Evolutionary conservation across 2,329 filamentous ascomycete species (phyloP), one percentile per base, ranked within the genome.

Genomic region (Fusarium circinatum): DNA sequence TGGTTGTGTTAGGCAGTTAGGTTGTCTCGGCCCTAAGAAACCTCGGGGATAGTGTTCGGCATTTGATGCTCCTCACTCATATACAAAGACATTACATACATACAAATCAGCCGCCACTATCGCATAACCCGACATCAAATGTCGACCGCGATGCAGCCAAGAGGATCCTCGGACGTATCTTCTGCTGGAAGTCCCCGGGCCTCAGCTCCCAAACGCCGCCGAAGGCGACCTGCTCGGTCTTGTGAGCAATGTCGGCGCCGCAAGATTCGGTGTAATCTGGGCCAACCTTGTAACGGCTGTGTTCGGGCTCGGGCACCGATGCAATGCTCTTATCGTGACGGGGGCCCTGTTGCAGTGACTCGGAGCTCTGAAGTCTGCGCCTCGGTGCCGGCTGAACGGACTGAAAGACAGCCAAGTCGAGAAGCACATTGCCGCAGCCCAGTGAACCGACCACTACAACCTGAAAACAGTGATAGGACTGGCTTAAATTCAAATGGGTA

Each of bases 181-280:
- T 64, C 65, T 9, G 22, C 39, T 44, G 42, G 48, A 10, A 73
- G 67, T 13, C 48, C 65, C 14, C 13, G 14, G 32, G 32, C 14
- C n/a, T 57, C 59, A 8, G 42, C 70, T 10, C n/a, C 63, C 22
- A 78, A 76, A 55, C 76, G 76, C 34, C 76, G 76, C 13, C 67
- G 76, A 42, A 76, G 76, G 4, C 71, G 76, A 22, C 75, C 76
- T 7, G 76, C 76, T 26, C 64, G 68, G 26, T 78, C 76, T 9
- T 78, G 76, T 36, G 76, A 78, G 56, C 76, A 78, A 51, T 78
- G 76, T 22, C 76, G 76, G 5, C 74, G 76, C 49, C 75, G 76
- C 38, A 78, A 78, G 55, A 71, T 78, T 45, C 71, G 74, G 41
- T 78, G 76, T 48, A 68, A 70, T 41, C 47, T 74, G 34, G 71